A percentile compares a stretch with the other conserved stretches of the same genome.
Conservation (phyloP, 1,284 basidiomycete genomes). For the Trichosporon faecale region DNA sequence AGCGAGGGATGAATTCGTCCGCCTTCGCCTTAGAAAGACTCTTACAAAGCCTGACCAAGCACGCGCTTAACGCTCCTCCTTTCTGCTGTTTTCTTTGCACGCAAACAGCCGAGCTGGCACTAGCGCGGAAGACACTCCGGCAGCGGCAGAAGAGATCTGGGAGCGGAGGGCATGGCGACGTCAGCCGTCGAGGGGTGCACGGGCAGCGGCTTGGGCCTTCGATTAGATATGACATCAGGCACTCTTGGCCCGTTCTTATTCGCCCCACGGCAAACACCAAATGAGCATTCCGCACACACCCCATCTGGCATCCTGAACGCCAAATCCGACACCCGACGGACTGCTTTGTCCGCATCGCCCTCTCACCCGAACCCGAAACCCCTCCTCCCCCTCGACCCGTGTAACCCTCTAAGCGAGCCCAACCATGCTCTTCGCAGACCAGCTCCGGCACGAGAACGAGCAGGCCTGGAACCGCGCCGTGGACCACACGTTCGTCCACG, state of each 20-base stretch:
- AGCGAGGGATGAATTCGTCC: background rate
- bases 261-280: background rate
- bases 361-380: constrained; percentile 7
- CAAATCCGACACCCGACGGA: background rate
- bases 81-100: no score
- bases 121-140: no score
- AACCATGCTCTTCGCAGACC: constrained; percentile 8
- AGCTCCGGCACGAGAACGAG: constrained; percentile 9
- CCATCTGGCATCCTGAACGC: background rate
- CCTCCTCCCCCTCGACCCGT: background rate
- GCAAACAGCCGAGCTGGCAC: no score
- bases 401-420: no score
- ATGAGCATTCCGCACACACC: background rate
- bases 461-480: constrained; percentile 10
- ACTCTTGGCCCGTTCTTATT: background rate
- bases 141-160: background rate
- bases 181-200: background rate
- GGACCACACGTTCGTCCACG: constrained; percentile 16
- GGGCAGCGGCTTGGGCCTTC: no score
- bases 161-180: background rate
- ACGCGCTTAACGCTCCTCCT: no score
- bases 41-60: background rate
- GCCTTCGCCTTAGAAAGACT: background rate
- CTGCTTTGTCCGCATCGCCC: background rate
- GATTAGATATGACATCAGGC: constrained; percentile 5